These are phyloP conservation scores for Penicillium psychrosexuale DNA, from an alignment of 2,329 filamentous ascomycete species.

Conservation along the genomic window DNA sequence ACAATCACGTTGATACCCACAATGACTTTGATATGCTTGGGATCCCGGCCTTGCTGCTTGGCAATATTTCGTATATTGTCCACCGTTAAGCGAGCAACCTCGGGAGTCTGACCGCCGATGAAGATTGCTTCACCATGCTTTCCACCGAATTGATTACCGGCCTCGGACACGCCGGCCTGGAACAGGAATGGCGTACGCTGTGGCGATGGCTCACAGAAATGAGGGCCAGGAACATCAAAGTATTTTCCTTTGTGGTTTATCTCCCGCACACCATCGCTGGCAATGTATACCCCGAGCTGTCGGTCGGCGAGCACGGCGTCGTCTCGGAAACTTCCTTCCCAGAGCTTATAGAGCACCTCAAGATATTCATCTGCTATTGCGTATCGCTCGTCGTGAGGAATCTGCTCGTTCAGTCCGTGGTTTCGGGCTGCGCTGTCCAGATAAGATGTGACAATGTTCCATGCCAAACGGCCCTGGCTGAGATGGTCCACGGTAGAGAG, in stretches of 20 bases:
- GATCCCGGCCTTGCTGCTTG: slow-evolving; percentile 33
- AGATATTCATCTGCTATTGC: slow-evolving; percentile 46
- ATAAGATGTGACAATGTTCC: slow-evolving; percentile 51
- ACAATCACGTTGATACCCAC: slow-evolving; percentile 43
- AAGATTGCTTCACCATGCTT: slow-evolving; percentile 43
- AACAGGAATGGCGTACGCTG: slow-evolving; percentile 46
- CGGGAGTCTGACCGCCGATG: slow-evolving; percentile 39
- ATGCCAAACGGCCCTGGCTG: slow-evolving; percentile 48
- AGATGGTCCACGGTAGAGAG: slow-evolving; percentile 53
- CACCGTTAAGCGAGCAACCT: slow-evolving; percentile 35
- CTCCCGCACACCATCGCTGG: slow-evolving; percentile 20
- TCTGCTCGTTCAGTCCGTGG: slow-evolving; percentile 39
- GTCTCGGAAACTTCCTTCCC: slow-evolving; percentile 50
- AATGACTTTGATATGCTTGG: slow-evolving; percentile 15
- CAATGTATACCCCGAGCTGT: slow-evolving; percentile 7
- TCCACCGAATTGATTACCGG: slow-evolving; percentile 42
- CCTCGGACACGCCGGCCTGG: slow-evolving; percentile 44
- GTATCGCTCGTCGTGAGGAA: slow-evolving; percentile 48
- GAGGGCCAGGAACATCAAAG: slow-evolving; percentile 30
- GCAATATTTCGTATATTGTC: slow-evolving; percentile 38
- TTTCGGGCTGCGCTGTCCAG: slow-evolving; percentile 43
- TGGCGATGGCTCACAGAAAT: slow-evolving; percentile 39
- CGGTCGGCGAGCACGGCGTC: slow-evolving; percentile 27
- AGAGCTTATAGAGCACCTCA: slow-evolving; percentile 44
- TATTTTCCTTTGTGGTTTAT: slow-evolving; percentile 35